These are phyloP conservation scores for Scytalidium sp. DNA, from an alignment of 2,329 filamentous ascomycete species.

Conservation along the genomic window DNA sequence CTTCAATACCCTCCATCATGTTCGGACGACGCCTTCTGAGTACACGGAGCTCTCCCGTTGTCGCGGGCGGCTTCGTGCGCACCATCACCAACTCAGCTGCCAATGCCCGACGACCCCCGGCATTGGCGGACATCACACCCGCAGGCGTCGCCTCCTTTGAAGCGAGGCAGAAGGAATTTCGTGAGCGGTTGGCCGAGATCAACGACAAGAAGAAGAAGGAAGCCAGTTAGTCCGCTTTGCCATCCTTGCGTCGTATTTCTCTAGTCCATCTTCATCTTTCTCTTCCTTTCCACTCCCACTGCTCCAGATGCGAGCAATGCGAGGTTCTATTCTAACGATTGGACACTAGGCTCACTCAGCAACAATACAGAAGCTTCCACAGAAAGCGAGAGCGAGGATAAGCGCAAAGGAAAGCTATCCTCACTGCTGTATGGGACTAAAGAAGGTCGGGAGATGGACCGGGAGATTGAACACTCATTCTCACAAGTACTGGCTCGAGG, in stretches of 20 bases:
- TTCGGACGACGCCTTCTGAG: slow-evolving; percentile 24
- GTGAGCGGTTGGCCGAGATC: slow-evolving; percentile 73
- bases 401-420: slow-evolving; percentile 71
- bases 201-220: slow-evolving; percentile 74
- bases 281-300: slow-evolving; percentile 35
- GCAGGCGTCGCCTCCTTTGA: slow-evolving; percentile 74
- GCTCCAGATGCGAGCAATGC: slow-evolving; percentile 42
- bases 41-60: slow-evolving; percentile 28
- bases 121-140: slow-evolving; percentile 79
- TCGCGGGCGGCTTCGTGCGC: slow-evolving; percentile 44
- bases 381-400: slow-evolving; percentile 56
- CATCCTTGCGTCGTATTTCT: slow-evolving; percentile 42
- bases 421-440: slow-evolving; percentile 96
- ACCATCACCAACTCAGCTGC: slow-evolving; percentile 55
- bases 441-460: slow-evolving; percentile 89
- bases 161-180: slow-evolving; percentile 79
- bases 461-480: slow-evolving; percentile 94
- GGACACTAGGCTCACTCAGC: slow-evolving; percentile 60
- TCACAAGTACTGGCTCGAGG: slow-evolving; percentile 91
- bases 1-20: slow-evolving; percentile 29
- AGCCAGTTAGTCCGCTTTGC: slow-evolving; percentile 69
- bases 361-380: slow-evolving; percentile 56
- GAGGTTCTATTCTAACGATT: slow-evolving; percentile 30
- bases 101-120: slow-evolving; percentile 52
- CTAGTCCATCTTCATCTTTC: slow-evolving; percentile 42